Evolutionary conservation across 78 protist genomes (phyloP), one percentile per base, ranked within the genome.

Genomic region (Cavenderia fasciculata): DNA sequence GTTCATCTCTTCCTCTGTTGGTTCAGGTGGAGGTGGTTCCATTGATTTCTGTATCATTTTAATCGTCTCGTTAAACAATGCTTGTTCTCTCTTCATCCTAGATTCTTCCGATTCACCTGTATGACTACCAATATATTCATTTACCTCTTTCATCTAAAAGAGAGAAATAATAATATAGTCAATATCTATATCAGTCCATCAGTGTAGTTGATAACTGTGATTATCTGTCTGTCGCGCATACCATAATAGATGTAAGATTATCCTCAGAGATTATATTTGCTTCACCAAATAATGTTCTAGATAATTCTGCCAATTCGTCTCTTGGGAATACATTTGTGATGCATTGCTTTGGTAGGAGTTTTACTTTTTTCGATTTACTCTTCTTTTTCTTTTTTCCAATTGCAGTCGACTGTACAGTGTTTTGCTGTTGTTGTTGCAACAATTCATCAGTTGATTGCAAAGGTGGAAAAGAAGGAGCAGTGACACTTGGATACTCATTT

Each of bases 11-110:
- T 34, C 51, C 23, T 61, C 74, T n/a, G 56, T 47, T 5, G n/a
- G n/a, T 8, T 23, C 38, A 33, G 59, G 7, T 1, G 43, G 23
- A 49, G 11, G 23, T n/a, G 6, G 14, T 11, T 41, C 75, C 51
- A 40, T 16, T 63, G 47, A 33, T 38, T 27, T 63, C 47, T 49
- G 44, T 10, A 77, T 44, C 56, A 62, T 77, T 47, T 36, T 29
- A 34, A 77, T 62, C 25, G 36, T 68, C 19, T 68, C 78, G 57
- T 82, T 82, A 7, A 82, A 52, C 14, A 82, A 40, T 8, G 62
- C 21, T 52, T 82, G 90, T 68, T 82, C 90, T 57, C 73, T 65
- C 27, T 66, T 82, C 90, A 82, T 68, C 68, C 90, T 65, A 10
- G 90, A 34, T 36, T 77, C 87, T 36, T 77, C 87, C 0, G 87